Base-by-base conservation (phyloP, 352 stramenopile species). In the Pythium utonaiense region DNA sequence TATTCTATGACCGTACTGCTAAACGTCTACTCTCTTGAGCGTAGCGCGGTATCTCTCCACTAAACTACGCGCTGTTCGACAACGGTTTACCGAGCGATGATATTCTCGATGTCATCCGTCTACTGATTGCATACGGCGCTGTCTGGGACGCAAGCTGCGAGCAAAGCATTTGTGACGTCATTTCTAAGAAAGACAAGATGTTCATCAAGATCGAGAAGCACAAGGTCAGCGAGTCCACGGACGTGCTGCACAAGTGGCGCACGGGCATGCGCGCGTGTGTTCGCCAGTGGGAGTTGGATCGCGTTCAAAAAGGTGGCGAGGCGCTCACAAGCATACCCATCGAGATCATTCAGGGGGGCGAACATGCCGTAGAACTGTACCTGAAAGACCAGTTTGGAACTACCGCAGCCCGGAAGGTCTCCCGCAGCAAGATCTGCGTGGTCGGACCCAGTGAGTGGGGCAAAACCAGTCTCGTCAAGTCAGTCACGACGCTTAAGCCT, bases 341-440 rank as follows among this genome's bases (percentile, higher is more conserved):
- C 10, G 65, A 70, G 14, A 52, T 76, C 41, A 68, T 64, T 36
- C 17, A 42, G 10, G 3, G 21, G 3, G 50, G 33, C 17, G 50
- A 28, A n/a, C 10, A 21, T 53, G 41, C 48, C 31, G 63, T 66
- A 22, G 13, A 33, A 5, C 5, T 33, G 5, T 33, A 33, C 28
- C 9, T 33, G 5, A 9, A 9, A 10, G 28, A 33, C 28, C 9
- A 10, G 5, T 10, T 10, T 5, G 9, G 9, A 9, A 33, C 28
- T 10, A 9, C 5, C 28, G 28, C 28, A 5, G 28, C 5, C 9
- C 28, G 5, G 28, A 10, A 10, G 28, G 28, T 33, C 5, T 9
- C 5, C 9, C 28, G 28, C 5, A 5, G 28, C 5, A 33, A 33
- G 28, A 33, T 33, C 28, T 33, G 1, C 17, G 33, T 17, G 22